Evolutionary conservation across 176 grass and related monocot genomes (phyloP).

Genomic region (Triticum dicoccoides): DNA sequence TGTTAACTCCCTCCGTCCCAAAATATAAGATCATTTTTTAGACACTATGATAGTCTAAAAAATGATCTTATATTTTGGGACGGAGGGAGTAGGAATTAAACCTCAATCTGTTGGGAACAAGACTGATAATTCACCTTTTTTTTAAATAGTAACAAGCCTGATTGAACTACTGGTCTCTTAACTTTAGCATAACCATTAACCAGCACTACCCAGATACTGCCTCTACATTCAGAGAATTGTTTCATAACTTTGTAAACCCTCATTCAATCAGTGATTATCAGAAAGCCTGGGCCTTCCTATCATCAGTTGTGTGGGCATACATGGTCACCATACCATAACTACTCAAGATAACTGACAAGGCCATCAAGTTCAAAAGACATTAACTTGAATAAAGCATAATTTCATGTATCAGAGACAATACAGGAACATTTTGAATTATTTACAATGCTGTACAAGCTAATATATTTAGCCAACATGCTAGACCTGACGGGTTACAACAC

Average conservation of each 20-base stretch:
- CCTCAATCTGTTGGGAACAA: neutral
- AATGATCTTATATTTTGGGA: no score
- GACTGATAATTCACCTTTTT: neutral
- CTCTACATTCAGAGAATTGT: neutral
- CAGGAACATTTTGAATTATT: constrained; percentile 8
- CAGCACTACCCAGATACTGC: neutral
- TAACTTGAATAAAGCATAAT: constrained; percentile 21
- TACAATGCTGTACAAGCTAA: neutral
- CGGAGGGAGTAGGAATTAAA: neutral
- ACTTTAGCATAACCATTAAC: constrained; percentile 15
- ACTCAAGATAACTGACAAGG: neutral
- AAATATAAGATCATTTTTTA: no score
- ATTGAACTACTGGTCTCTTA: neutral
- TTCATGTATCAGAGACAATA: neutral
- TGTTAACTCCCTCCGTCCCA: neutral
- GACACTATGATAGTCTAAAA: no score
- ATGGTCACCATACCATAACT: neutral
- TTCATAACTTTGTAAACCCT: constrained; percentile 1
- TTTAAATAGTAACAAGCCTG: neutral
- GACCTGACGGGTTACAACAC: neutral
- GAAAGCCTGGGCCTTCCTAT: neutral
- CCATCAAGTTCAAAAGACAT: neutral
- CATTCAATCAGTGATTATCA: neutral
- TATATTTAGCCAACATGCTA: constrained; percentile 17
- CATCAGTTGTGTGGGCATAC: neutral